Base-by-base conservation (phyloP, 2,329 filamentous ascomycete genomes). In the Calonectria pseudoturangicola region DNA sequence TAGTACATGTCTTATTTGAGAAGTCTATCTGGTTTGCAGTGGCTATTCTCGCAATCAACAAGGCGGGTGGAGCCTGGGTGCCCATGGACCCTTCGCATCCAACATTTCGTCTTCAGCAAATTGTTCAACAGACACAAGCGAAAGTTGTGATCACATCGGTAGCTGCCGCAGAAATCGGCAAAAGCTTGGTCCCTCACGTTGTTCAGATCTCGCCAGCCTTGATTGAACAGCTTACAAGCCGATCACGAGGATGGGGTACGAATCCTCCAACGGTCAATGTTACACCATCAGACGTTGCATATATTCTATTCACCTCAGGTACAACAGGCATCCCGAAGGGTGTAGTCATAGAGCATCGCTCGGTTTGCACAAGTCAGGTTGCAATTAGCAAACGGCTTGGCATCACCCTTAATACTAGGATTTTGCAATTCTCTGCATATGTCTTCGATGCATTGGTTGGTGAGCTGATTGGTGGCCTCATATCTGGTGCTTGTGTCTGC, bases 261-360 rank as follows among this genome's bases (percentile, higher is more conserved):
- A 16, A 5, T 2, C 21, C 56, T 16, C 25, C 48, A 9, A 30
- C 10, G 3, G 13, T 36, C 18, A 15, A 25, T n/a, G 47, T 66
- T 12, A 28, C 47, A n/a, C 16, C 63, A 2, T 25, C 36, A 18
- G 27, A 56, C 39, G 28, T 41, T 25, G 48, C 62, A 2, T 82
- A 82, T 58, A 86, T 88, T 72, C 87, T 89, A 76, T 90, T 90
- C 78, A 91, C 89, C 13, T 90, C 88, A 4, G 89, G 89, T 36
- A 89, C 86, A 43, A 90, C 89, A 0, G 89, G 89, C 13, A 83
- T 83, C n/a, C 89, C 89, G 0, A 91, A 91, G 79, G 88, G 88
- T 28, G 87, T 89, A 27, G 83, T 88, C 21, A 51, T 66, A 7
- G 28, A 66, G 9, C 64, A 66, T 25, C 43, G 48, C 4, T 51